These are phyloP conservation scores for Chamaecrista fasciculata DNA, from an alignment of 306 rosid species.

Conservation along the genomic window DNA sequence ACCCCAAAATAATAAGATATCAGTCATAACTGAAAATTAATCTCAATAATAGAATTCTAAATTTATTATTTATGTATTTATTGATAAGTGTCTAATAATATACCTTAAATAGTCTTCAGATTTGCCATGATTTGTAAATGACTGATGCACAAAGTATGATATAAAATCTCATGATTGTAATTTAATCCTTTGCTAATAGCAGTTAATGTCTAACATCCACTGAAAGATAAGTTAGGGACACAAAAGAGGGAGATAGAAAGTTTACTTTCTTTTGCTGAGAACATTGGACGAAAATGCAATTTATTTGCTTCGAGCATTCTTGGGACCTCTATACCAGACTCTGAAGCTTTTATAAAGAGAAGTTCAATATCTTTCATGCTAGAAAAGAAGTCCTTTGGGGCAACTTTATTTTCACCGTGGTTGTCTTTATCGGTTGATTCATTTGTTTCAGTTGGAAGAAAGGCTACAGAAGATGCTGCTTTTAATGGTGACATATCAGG, in stretches of 20 bases:
- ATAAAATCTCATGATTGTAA: constrained; percentile 13
- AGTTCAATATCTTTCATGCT: constrained; percentile 76
- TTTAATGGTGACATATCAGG: constrained; percentile 52
- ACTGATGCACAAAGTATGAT: neutral
- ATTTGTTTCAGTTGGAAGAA: constrained; percentile 43
- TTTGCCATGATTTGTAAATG: neutral
- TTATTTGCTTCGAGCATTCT: constrained; percentile 99
- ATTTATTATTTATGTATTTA: neutral
- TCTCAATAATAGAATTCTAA: constrained; percentile 1
- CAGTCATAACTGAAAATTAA: neutral
- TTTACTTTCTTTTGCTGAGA: constrained; percentile 69
- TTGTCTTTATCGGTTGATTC: constrained; percentile 50
- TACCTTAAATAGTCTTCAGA: constrained; percentile 7
- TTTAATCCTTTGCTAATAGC: neutral
- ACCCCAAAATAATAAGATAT: constrained; percentile 11
- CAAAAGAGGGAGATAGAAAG: constrained; percentile 30
- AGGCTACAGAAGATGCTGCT: constrained; percentile 35
- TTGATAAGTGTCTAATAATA: constrained; percentile 4
- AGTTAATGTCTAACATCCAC: constrained; percentile 6
- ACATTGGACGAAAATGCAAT: constrained; percentile 80
- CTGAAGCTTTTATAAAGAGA: constrained; percentile 78
- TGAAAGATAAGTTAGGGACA: constrained; percentile 10
- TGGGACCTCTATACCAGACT: constrained; percentile 88
- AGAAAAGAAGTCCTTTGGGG: constrained; percentile 70
- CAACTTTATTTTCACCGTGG: constrained; percentile 52